phyloP scores from a whole-genome alignment of 768 basidiomycete species.

The Russula emetica region DNA sequence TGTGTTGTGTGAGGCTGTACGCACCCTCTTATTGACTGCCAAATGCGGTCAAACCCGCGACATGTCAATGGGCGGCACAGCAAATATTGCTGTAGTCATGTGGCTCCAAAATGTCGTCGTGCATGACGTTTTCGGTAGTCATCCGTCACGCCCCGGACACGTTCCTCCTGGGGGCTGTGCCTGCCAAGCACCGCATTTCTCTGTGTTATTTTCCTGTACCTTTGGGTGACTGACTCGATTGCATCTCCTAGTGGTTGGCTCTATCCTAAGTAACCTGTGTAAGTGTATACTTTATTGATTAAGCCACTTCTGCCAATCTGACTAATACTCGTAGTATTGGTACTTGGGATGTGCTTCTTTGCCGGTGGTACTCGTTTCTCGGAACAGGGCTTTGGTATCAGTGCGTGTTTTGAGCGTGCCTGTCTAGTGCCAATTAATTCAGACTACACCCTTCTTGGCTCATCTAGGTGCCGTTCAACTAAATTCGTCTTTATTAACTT shows the following conservation, averaged over 20 bases:
- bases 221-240: conserved; percentile 2
- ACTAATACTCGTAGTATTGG: conserved; percentile 49
- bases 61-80: neutral
- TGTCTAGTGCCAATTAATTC: neutral
- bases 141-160: neutral
- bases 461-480: conserved; percentile 54
- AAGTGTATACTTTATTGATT: conserved; percentile 23
- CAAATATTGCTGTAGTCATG: neutral
- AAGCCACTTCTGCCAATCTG: neutral
- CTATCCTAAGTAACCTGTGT: conserved; percentile 45
- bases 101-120: no score
- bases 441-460: neutral
- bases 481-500: conserved; percentile 68
- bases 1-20: neutral
- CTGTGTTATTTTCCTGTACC: neutral
- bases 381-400: conserved; percentile 72
- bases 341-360: conserved; percentile 86
- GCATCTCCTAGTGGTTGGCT: conserved; percentile 39
- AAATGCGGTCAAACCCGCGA: neutral
- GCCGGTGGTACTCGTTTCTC: conserved; percentile 74
- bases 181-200: neutral
- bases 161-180: neutral
- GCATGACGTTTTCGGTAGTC: neutral
- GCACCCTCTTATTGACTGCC: no score
- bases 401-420: conserved; percentile 41